Conservation (phyloP, 2,329 filamentous ascomycete species). For the Pseudogymnoascus sp. region DNA sequence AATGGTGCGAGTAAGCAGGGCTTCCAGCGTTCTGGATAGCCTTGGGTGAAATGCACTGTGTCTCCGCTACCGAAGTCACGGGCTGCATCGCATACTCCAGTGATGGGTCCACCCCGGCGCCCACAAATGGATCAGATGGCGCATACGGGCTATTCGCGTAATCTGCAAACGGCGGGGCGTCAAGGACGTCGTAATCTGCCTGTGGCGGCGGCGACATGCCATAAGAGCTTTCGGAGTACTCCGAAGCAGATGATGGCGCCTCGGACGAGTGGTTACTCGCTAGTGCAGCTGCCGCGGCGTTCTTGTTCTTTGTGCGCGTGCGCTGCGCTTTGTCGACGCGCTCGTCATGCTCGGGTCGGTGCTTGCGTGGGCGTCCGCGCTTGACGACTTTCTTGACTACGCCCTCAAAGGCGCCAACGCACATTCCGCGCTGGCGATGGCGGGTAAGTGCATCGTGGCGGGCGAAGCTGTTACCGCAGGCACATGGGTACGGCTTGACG, state of each 20-base stretch:
- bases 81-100: conserved; percentile 18
- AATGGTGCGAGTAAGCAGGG: conserved; percentile 19
- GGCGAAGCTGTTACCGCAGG: conserved; percentile 90
- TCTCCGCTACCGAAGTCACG: not conserved
- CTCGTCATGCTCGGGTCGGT: conserved; percentile 42
- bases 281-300: not conserved
- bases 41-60: conserved; percentile 26
- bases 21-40: conserved; percentile 22
- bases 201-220: conserved; percentile 41
- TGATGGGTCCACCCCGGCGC: conserved; percentile 29
- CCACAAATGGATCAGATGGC: conserved; percentile 30
- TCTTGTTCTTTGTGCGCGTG: conserved; percentile 48
- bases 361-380: conserved; percentile 57
- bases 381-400: conserved; percentile 58
- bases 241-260: conserved; percentile 42
- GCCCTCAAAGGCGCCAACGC: conserved; percentile 87
- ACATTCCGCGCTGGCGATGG: conserved; percentile 93
- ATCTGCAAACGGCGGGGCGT: conserved; percentile 29
- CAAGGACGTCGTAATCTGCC: conserved; percentile 35
- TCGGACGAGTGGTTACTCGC: not conserved
- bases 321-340: conserved; percentile 49
- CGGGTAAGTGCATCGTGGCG: conserved; percentile 91
- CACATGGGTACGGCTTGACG: conserved; percentile 89
- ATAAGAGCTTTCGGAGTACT: conserved; percentile 48
- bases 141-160: conserved; percentile 29